These are phyloP conservation scores for Phytophthora tubulina DNA, from an alignment of 352 stramenopile species.

Conservation along the genomic window DNA sequence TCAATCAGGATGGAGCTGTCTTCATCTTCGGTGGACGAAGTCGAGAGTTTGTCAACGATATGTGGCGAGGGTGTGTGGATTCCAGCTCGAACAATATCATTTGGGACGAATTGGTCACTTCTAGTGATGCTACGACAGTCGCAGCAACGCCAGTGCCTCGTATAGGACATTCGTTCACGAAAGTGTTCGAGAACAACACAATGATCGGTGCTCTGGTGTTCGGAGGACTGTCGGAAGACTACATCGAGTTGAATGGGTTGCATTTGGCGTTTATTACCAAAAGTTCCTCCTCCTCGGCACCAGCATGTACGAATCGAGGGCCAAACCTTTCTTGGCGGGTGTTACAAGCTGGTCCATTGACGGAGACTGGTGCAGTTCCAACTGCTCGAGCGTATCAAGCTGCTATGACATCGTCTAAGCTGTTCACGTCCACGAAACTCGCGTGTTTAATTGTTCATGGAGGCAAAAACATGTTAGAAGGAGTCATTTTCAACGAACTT, in stretches of 20 bases:
- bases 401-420: slow-evolving; percentile 47
- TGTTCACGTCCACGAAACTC: slow-evolving; percentile 38
- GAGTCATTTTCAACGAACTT: slow-evolving; percentile 76
- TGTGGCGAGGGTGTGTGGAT: slow-evolving; percentile 68
- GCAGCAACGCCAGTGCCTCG: slow-evolving; percentile 46
- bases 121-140: slow-evolving; percentile 42
- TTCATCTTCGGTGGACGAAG: slow-evolving; percentile 70
- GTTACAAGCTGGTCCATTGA: slow-evolving; percentile 28
- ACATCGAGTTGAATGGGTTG: slow-evolving; percentile 52
- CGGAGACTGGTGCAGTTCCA: slow-evolving; percentile 23
- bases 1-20: slow-evolving; percentile 37
- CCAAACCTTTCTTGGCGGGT: slow-evolving; percentile 54
- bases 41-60: slow-evolving; percentile 67
- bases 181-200: slow-evolving; percentile 61
- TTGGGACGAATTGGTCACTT: slow-evolving; percentile 65
- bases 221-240: slow-evolving; percentile 59
- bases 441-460: slow-evolving; percentile 69
- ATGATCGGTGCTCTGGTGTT: slow-evolving; percentile 55
- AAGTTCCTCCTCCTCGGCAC: slow-evolving; percentile 2
- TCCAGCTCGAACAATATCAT: slow-evolving; percentile 42
- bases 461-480: slow-evolving; percentile 51
- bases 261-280: slow-evolving; percentile 61
- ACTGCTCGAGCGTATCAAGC: slow-evolving; percentile 59
- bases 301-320: slow-evolving; percentile 30
- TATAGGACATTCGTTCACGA: slow-evolving; percentile 69